Conservation (phyloP, 2,329 filamentous ascomycete genomes). For the Pyrenophora graminea region DNA sequence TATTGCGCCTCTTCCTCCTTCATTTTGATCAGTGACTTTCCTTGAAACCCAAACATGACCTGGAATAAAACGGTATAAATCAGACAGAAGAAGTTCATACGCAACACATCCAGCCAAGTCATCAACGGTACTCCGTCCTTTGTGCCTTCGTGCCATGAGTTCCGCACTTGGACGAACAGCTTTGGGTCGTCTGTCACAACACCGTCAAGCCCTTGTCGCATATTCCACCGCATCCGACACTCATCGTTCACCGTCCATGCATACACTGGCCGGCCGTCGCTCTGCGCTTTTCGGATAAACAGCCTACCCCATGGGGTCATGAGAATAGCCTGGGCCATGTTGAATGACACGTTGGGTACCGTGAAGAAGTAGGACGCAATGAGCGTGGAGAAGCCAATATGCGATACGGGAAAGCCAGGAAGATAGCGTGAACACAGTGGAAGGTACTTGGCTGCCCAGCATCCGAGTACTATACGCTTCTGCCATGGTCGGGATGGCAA, state of each 20-base stretch:
- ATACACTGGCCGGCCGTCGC: constrained; percentile 64
- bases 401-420: constrained; percentile 65
- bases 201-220: constrained; percentile 70
- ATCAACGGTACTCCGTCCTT: constrained; percentile 35
- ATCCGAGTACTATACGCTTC: constrained; percentile 75
- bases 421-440: constrained; percentile 65
- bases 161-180: constrained; percentile 63
- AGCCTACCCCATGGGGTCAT: constrained; percentile 67
- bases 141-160: constrained; percentile 47
- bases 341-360: constrained; percentile 73
- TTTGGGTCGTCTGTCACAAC: constrained; percentile 85
- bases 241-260: constrained; percentile 87
- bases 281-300: constrained; percentile 67
- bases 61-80: constrained; percentile 41
- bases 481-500: constrained; percentile 64
- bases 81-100: constrained; percentile 41
- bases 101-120: constrained; percentile 37
- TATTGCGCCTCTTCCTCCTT: constrained; percentile 7
- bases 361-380: constrained; percentile 75
- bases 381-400: constrained; percentile 68
- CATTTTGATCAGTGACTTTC: constrained; percentile 26
- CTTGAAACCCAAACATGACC: constrained; percentile 34
- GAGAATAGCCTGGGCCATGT: constrained; percentile 71
- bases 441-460: constrained; percentile 79
- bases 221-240: constrained; percentile 79